phyloP scores from a whole-genome alignment of 176 grass and related monocot species.

The Tillandsia fasciculata region DNA sequence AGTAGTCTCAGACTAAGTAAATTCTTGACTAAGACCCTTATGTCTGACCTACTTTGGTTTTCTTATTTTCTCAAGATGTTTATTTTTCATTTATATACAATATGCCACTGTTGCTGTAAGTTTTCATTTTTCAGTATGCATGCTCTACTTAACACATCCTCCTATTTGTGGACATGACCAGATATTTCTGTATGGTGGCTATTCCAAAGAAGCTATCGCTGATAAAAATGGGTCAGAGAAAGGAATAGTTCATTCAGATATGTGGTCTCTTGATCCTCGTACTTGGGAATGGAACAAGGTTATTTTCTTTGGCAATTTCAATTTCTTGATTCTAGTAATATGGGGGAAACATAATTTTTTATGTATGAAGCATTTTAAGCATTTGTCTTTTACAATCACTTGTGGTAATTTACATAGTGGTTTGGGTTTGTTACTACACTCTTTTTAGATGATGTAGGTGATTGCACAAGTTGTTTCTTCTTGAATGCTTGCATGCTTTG shows the following conservation, averaged over 20 bases:
- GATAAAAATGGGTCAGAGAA: conserved; percentile 81
- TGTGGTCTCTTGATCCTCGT: conserved; percentile 92
- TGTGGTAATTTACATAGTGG: no score
- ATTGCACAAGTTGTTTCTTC: no score
- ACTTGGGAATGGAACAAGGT: conserved; percentile 99
- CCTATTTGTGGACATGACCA: conserved; percentile 17
- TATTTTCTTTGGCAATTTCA: background rate
- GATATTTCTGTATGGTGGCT: conserved; percentile 96
- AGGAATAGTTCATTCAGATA: conserved; percentile 93
- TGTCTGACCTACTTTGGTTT: background rate
- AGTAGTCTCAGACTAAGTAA: no score
- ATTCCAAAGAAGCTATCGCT: conserved; percentile 87
- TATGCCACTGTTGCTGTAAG: background rate
- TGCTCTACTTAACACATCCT: background rate
- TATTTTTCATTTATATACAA: background rate
- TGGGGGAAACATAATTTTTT: no score
- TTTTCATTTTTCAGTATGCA: background rate
- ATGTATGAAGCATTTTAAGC: no score
- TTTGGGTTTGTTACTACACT: no score
- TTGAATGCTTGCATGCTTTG: no score
- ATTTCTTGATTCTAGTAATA: background rate
- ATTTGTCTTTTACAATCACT: no score
- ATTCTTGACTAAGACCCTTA: no score
- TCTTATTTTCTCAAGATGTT: background rate
- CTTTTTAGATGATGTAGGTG: no score